A percentile compares a stretch with the other conserved stretches of the same genome.
These are phyloP conservation scores for Waitea zeae DNA, from an alignment of 1,284 basidiomycete genomes.

Conservation along the genomic window DNA sequence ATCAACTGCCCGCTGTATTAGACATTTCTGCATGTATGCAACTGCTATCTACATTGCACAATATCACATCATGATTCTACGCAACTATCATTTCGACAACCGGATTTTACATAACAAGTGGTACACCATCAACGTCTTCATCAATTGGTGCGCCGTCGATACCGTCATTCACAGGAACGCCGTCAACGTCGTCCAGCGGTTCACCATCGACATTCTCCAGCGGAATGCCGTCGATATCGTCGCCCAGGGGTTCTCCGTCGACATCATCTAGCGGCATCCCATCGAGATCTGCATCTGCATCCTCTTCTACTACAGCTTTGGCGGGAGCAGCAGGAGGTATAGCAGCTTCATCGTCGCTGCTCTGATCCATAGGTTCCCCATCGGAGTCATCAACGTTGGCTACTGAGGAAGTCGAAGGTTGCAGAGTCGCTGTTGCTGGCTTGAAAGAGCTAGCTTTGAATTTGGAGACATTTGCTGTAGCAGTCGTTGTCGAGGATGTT, in stretches of 20 bases:
- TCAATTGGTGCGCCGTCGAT: conserved; percentile 35
- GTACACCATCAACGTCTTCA: too few relatives aligned
- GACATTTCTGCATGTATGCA: too few relatives aligned
- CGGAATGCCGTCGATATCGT: conserved; percentile 33
- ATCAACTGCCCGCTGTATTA: too few relatives aligned
- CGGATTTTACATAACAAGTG: too few relatives aligned
- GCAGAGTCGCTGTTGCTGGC: conserved; percentile 30
- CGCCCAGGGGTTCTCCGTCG: conserved; percentile 16
- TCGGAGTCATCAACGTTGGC: conserved; percentile 11
- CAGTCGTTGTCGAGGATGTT: conserved; percentile 14
- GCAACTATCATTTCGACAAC: too few relatives aligned
- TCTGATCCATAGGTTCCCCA: conserved; percentile 26
- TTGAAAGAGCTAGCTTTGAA: conserved; percentile 73
- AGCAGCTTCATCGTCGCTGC: conserved; percentile 25
- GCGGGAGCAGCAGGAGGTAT: conserved; percentile 18
- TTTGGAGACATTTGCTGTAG: conserved; percentile 24
- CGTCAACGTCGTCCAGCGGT: conserved; percentile 16
- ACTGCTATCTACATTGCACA: too few relatives aligned
- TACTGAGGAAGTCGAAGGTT: conserved; percentile 10
- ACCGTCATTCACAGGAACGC: conserved; percentile 18
- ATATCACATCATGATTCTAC: too few relatives aligned
- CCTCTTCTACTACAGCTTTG: conserved; percentile 20
- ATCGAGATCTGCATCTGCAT: conserved; percentile 20
- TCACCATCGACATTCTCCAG: conserved; percentile 24
- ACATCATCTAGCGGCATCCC: conserved; percentile 17